These are phyloP conservation scores for Karstenula rhodostoma DNA, from an alignment of 2,329 filamentous ascomycete genomes.

Conservation along the genomic window DNA sequence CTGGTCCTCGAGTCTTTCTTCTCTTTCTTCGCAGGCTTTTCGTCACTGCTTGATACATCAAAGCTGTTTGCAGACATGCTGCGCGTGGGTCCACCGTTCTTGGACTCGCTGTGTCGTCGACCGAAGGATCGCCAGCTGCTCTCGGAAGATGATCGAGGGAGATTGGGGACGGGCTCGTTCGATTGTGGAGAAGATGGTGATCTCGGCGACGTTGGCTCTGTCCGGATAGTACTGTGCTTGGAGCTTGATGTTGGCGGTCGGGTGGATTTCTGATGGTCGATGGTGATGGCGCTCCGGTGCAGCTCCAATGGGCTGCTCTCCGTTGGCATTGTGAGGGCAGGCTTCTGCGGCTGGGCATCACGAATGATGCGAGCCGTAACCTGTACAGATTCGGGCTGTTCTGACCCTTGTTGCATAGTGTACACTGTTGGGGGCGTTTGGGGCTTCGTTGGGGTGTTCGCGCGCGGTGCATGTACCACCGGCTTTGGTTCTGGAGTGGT, in stretches of 20 bases:
- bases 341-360: constrained; percentile 57
- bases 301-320: constrained; percentile 63
- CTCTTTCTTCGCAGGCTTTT: constrained; percentile 55
- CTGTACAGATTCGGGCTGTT: constrained; percentile 77
- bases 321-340: constrained; percentile 48
- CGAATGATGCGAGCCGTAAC: constrained; percentile 86
- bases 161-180: constrained; percentile 38
- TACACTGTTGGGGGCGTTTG: constrained; percentile 47
- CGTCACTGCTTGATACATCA: constrained; percentile 45
- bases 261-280: constrained; percentile 66
- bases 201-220: constrained; percentile 42
- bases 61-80: constrained; percentile 35
- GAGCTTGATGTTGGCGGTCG: constrained; percentile 33
- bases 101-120: constrained; percentile 49
- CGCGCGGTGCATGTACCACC: constrained; percentile 27
- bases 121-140: constrained; percentile 49
- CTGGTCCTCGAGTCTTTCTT: constrained; percentile 66
- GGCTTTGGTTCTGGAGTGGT: constrained; percentile 39
- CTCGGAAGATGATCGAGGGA: constrained; percentile 50
- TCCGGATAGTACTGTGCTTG: constrained; percentile 32
- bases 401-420: constrained; percentile 50
- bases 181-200: constrained; percentile 43
- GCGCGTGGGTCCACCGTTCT: constrained; percentile 37
- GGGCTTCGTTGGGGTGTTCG: constrained; percentile 24
- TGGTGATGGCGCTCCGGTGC: constrained; percentile 65